phyloP scores from a whole-genome alignment of 768 basidiomycete species.

The Lactarius psammicola region DNA sequence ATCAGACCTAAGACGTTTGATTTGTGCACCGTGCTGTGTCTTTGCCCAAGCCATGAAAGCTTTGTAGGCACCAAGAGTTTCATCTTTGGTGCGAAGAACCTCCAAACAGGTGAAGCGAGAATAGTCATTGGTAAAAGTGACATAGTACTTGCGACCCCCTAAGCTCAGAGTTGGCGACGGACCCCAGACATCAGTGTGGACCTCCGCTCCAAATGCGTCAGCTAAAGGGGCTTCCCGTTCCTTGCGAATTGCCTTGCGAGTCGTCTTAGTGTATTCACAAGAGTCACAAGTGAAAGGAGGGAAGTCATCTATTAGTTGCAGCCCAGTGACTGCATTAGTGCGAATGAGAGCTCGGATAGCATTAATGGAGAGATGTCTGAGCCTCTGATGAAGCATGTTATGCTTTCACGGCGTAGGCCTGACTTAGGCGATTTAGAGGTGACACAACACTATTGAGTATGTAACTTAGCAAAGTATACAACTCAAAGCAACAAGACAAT shows the following conservation, averaged over 20 bases:
- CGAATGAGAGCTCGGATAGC: constrained; percentile 30
- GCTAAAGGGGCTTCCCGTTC: background rate
- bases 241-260: background rate
- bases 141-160: too few species aligned
- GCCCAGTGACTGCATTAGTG: background rate
- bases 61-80: constrained; percentile 14
- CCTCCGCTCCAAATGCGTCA: background rate
- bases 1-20: too few species aligned
- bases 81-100: too few species aligned
- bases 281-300: constrained; percentile 39
- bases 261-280: background rate
- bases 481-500: too few species aligned
- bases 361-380: constrained; percentile 39
- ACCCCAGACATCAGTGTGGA: constrained; percentile 11
- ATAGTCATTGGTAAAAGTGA: too few species aligned
- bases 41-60: background rate
- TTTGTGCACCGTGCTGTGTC: too few species aligned
- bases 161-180: background rate
- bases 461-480: too few species aligned
- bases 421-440: too few species aligned
- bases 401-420: too few species aligned
- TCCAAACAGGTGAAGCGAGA: too few species aligned
- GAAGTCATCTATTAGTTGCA: background rate
- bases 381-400: too few species aligned
- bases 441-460: too few species aligned